Base-by-base conservation (phyloP, 306 rosid genomes). In the Corylus heterophylla region DNA sequence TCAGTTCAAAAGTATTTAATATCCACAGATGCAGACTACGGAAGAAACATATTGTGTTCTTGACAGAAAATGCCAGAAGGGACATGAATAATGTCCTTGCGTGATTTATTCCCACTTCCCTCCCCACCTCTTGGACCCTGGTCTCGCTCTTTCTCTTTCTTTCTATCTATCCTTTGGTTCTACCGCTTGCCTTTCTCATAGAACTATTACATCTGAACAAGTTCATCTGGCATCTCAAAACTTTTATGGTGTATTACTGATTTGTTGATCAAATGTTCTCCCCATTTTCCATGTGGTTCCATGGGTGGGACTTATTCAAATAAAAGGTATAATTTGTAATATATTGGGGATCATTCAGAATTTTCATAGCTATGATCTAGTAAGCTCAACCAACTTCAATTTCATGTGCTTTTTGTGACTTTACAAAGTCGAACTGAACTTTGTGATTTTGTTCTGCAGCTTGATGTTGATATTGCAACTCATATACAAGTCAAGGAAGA, bases 401-500 rank as follows among this genome's bases (percentile, higher is more conserved):
- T 31, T 83, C 18, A 58, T n/a, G 8, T 12, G 20, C 71, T 16
- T 54, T 59, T 74, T 8, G 18, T 58, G 74, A 74, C 74, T 68
- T 72, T 66, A 74, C 47, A 0, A 78, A 80, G 54, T 64, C 55
- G 48, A 45, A 71, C 71, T 58, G 80, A 56, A 45, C 35, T 80
- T 63, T 73, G 44, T 72, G 77, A 73, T 83, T 80, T 82, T 77
- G 69, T 49, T 81, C 50, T 86, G 86, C 86, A 95, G 99, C 88
- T 82, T 77, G 93, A 86, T 78, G 82, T 85, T 75, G 98, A 89
- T 83, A 83, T 95, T 61, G 83, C 94, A 85, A 95, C 99, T 67
- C 98, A 62, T 79, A 80, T 95, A 80, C 93, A 83, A 67, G 94
- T 95, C 74, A 89, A 86, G 90, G 88, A 82, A 75, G 99, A 95